Base-by-base conservation (phyloP, 1,139 yeast genomes). In the Suhomyces bolitotheri region DNA sequence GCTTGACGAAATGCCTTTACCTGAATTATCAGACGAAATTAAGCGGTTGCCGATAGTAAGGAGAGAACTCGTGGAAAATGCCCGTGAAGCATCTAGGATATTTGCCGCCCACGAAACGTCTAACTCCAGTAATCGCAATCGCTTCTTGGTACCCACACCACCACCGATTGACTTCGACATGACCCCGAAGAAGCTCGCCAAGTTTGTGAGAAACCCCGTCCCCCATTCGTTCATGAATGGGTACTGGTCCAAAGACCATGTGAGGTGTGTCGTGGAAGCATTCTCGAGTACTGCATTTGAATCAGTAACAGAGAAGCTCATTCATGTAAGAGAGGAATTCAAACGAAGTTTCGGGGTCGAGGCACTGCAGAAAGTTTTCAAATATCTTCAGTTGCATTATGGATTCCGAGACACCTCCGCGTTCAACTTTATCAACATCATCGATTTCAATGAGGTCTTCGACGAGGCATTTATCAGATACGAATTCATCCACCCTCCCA, bases 61-160 rank as follows among this genome's bases (percentile, higher is more conserved):
- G 33, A 50, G 66, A 12, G 58, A 58, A 28, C 46, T 59, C 17
- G 46, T 43, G 27, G 66, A 62, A 29, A 63, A 55, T 41, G 66
- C 68, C 5, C 41, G 45, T 15, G 66, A 61, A 39, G 68, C 62
- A 2, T 66, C 64, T 3, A 54, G 51, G 34, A 43, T 64, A 5
- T 34, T 36, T 16, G 14, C 31, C 14, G 34, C 36, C 13, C 24
- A 28, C 15, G 49, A 43, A 26, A 29, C 31, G 7, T 30, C 37
- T 5, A n/a, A n/a, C n/a, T 16, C 38, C 4, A 12, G 28, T 2
- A 25, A 33, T 3, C n/a, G 17, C 10, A 16, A 19, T 14, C 13
- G 14, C 2, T 33, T 31, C 13, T 25, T 30, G 16, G 27, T 29
- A 9, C 33, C 37, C 2, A 25, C 37, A 0, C 2, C 23, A 5